Evolutionary conservation across 306 rosid genomes (phyloP).

Genomic region (Quercus engelmannii): DNA sequence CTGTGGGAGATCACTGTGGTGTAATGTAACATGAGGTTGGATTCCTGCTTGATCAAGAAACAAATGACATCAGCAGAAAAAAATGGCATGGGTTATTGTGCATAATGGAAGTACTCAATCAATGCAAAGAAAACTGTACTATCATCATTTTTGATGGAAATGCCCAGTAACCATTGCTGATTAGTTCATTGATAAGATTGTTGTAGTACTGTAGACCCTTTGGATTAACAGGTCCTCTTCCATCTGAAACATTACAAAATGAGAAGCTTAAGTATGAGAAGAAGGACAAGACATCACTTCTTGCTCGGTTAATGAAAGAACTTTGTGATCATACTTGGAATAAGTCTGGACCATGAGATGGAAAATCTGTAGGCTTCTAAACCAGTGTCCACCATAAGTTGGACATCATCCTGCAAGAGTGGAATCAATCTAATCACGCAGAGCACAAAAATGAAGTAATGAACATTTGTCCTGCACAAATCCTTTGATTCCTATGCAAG

Average conservation of each 20-base stretch:
- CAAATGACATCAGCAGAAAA: background rate
- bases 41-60: slow-evolving; percentile 43
- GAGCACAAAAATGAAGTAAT: background rate
- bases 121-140: background rate
- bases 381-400: slow-evolving; percentile 5
- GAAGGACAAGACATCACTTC: background rate
- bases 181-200: slow-evolving; percentile 59
- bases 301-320: background rate
- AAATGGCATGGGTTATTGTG: background rate
- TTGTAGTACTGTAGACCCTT: slow-evolving; percentile 62
- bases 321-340: slow-evolving; percentile 9
- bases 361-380: slow-evolving; percentile 15
- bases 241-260: slow-evolving; percentile 34
- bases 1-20: slow-evolving; percentile 62
- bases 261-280: background rate
- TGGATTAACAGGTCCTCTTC: slow-evolving; percentile 61
- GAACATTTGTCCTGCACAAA: background rate
- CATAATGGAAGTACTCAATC: background rate
- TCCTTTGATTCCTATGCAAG: background rate
- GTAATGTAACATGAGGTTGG: slow-evolving; percentile 69
- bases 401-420: slow-evolving; percentile 12
- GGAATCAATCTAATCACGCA: background rate
- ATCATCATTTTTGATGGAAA: background rate
- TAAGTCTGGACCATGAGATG: slow-evolving; percentile 15
- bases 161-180: slow-evolving; percentile 41